Evolutionary conservation across 2,329 filamentous ascomycete genomes (phyloP).

Genomic region (Botryotinia globosa): DNA sequence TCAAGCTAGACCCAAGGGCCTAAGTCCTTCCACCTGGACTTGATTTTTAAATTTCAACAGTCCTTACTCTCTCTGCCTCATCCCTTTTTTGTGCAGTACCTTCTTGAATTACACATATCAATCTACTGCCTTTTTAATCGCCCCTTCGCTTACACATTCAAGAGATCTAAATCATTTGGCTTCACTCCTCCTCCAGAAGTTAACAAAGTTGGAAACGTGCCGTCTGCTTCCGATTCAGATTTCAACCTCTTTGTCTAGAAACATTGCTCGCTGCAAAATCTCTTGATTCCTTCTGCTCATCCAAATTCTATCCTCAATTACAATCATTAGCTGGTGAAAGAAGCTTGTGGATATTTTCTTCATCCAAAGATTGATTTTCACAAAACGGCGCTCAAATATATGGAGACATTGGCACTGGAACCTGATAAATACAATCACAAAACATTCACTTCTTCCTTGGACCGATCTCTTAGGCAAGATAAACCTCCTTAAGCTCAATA

Average conservation of each 20-base stretch:
- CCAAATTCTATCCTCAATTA: not conserved
- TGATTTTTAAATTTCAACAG: accelerated
- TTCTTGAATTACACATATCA: no score
- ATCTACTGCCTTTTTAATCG: accelerated
- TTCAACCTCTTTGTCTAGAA: not conserved
- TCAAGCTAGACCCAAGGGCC: accelerated
- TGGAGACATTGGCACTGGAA: not conserved
- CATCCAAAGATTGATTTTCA: not conserved
- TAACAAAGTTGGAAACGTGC: not conserved
- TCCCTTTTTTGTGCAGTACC: no score
- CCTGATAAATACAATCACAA: not conserved
- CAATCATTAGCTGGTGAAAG: not conserved
- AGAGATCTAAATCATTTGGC: not conserved
- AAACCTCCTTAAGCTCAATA: not conserved
- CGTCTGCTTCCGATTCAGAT: not conserved
- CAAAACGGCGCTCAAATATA: not conserved
- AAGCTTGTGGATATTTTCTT: not conserved
- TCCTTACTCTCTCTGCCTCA: not conserved
- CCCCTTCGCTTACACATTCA: no score
- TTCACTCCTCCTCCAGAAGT: not conserved
- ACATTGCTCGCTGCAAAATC: not conserved
- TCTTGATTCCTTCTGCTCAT: not conserved
- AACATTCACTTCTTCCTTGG: not conserved
- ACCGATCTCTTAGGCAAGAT: not conserved
- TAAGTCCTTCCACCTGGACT: not conserved